Conservation (phyloP, 2,329 filamentous ascomycete genomes). For the Fusarium sp. region DNA sequence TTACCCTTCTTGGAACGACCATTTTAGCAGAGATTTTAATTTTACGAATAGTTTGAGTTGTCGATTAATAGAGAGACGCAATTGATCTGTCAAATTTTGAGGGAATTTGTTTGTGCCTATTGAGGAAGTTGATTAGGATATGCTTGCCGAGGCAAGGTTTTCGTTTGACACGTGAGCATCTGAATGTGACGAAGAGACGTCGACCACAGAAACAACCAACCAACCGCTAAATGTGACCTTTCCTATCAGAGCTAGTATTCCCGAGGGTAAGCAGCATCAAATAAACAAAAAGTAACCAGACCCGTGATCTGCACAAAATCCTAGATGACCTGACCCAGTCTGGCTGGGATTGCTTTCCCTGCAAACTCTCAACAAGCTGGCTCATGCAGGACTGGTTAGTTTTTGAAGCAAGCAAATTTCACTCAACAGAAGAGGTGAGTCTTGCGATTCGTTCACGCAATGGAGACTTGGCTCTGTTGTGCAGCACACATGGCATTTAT, state of each 20-base stretch:
- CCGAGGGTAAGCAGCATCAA: neutral
- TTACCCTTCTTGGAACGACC: conserved; percentile 30
- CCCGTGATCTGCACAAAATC: conserved; percentile 3
- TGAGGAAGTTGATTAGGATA: conserved; percentile 23
- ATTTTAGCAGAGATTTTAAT: conserved; percentile 38
- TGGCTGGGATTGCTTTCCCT: neutral
- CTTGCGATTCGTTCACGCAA: neutral
- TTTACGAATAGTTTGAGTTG: conserved; percentile 22
- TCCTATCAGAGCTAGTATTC: conserved; percentile 14
- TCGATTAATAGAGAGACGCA: conserved; percentile 21
- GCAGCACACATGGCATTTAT: no score
- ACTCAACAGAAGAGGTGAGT: neutral
- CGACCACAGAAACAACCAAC: conserved; percentile 6
- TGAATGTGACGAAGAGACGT: conserved; percentile 21
- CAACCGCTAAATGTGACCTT: neutral
- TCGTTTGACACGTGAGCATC: conserved; percentile 20
- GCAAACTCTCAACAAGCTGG: neutral
- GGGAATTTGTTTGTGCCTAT: conserved; percentile 25
- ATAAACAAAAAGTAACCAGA: neutral
- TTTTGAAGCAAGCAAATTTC: neutral
- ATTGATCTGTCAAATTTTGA: conserved; percentile 18
- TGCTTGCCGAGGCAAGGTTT: conserved; percentile 25
- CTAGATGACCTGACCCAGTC: neutral
- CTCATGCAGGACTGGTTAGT: neutral
- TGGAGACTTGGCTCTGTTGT: neutral